phyloP scores from a whole-genome alignment of 192 early-diverging fungal species.

The Coemansia sp. region DNA sequence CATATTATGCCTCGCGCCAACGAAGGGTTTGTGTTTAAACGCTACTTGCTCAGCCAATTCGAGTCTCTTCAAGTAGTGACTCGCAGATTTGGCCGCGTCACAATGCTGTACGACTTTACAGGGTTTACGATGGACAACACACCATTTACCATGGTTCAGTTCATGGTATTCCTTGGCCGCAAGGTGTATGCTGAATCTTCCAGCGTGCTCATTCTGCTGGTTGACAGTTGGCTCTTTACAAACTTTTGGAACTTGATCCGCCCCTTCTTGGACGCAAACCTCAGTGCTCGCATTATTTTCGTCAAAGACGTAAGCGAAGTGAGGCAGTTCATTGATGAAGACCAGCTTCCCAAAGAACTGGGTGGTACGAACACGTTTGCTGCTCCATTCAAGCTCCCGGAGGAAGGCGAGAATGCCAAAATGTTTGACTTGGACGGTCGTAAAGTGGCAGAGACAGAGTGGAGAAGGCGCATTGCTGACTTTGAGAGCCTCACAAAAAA shows the following conservation, averaged over 20 bases:
- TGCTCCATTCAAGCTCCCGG: conserved; percentile 20
- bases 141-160: conserved; percentile 41
- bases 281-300: conserved; percentile 50
- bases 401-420: conserved; percentile 31
- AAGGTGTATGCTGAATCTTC: conserved; percentile 41
- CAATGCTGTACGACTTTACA: conserved; percentile 47
- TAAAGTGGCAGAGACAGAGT: conserved; percentile 27
- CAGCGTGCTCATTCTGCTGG: conserved; percentile 46
- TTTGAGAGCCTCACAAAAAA: conserved; percentile 34
- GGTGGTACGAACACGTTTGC: conserved; percentile 32
- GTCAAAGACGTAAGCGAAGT: conserved; percentile 43
- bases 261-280: conserved; percentile 44
- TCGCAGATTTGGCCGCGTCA: conserved; percentile 19
- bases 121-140: conserved; percentile 51
- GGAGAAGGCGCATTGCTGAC: conserved; percentile 28
- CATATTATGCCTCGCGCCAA: conserved; percentile 46
- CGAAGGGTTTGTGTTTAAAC: conserved; percentile 32
- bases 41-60: conserved; percentile 34
- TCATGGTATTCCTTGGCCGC: conserved; percentile 36
- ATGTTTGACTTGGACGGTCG: conserved; percentile 40
- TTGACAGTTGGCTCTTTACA: conserved; percentile 55
- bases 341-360: conserved; percentile 38
- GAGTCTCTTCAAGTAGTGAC: conserved; percentile 34
- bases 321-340: conserved; percentile 34
- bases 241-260: conserved; percentile 51